These are phyloP conservation scores for Dipodascopsis tothii DNA, from an alignment of 805 yeast genomes.

Conservation along the genomic window DNA sequence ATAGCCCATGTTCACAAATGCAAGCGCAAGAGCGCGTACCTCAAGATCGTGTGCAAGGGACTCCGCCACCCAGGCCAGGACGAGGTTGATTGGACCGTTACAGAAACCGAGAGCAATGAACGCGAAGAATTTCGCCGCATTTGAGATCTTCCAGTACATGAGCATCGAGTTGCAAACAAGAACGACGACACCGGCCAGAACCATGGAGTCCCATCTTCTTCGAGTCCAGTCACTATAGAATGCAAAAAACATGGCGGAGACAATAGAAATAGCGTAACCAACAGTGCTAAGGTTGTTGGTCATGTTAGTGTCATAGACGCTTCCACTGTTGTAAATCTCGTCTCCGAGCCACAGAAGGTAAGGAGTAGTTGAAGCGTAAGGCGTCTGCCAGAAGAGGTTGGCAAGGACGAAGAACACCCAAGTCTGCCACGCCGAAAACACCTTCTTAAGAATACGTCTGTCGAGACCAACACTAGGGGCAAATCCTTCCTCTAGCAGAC, in stretches of 20 bases:
- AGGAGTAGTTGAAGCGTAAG: conserved; percentile 19
- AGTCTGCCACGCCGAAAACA: conserved; percentile 13
- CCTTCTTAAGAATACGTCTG: conserved; percentile 4
- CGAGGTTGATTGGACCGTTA: conserved; percentile 18
- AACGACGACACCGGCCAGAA: conserved; percentile 15
- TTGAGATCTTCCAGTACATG: conserved; percentile 10
- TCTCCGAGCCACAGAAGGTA: conserved; percentile 14
- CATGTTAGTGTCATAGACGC: background rate
- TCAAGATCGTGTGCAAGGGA: conserved; percentile 13
- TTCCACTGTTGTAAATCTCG: background rate
- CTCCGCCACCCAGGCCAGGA: conserved; percentile 20
- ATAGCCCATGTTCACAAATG: conserved; percentile 11
- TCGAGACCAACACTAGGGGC: conserved; percentile 5
- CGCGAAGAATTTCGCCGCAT: conserved; percentile 16
- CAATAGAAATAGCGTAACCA: conserved; percentile 14
- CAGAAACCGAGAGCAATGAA: conserved; percentile 17
- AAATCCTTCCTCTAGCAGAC: conserved; percentile 17
- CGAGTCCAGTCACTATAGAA: conserved; percentile 21
- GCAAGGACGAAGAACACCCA: conserved; percentile 16
- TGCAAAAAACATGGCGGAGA: conserved; percentile 19
- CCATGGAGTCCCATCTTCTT: conserved; percentile 16
- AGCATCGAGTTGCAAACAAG: conserved; percentile 16
- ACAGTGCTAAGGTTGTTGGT: conserved; percentile 15
- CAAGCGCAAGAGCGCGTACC: conserved; percentile 14
- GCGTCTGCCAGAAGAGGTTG: conserved; percentile 17